A percentile compares a stretch with the other conserved stretches of the same genome.
Evolutionary conservation across 139 green algal species (phyloP).

Genomic region (Chlorella sp.): DNA sequence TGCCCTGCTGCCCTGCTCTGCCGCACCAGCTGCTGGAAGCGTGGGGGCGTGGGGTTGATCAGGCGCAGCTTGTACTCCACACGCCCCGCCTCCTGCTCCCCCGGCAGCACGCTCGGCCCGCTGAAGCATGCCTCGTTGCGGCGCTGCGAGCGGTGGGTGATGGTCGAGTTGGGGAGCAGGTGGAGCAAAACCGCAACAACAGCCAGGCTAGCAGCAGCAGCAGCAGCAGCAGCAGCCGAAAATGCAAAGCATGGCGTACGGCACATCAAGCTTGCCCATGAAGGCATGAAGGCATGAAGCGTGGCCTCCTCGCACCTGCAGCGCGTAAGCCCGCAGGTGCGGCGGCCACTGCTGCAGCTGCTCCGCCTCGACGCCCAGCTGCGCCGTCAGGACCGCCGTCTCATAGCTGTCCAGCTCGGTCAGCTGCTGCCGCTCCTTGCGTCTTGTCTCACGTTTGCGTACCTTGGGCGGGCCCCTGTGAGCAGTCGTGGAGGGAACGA

Average conservation of each 20-base stretch:
- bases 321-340: slow-evolving; percentile 8
- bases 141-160: not conserved
- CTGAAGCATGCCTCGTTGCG: slow-evolving; percentile 42
- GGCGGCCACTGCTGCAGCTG: slow-evolving; percentile 13
- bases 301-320: not conserved
- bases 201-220: too few relatives aligned
- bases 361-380: not conserved
- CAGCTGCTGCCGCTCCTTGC: slow-evolving; percentile 2
- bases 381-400: not conserved
- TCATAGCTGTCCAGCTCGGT: not conserved
- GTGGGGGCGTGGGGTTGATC: slow-evolving; percentile 57
- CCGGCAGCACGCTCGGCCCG: slow-evolving; percentile 54
- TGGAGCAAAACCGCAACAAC: too few relatives aligned
- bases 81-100: slow-evolving; percentile 78
- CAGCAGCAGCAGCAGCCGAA: too few relatives aligned
- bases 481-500: not conserved
- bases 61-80: slow-evolving; percentile 89
- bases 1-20: not conserved
- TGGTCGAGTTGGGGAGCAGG: too few relatives aligned
- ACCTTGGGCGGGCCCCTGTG: not conserved
- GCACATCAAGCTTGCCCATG: too few relatives aligned
- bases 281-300: too few relatives aligned
- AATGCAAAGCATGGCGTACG: too few relatives aligned
- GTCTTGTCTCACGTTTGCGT: not conserved
- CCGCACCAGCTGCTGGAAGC: slow-evolving; percentile 85